Conservation (phyloP, 495 filamentous ascomycete species). For the Neurospora pannonica region DNA sequence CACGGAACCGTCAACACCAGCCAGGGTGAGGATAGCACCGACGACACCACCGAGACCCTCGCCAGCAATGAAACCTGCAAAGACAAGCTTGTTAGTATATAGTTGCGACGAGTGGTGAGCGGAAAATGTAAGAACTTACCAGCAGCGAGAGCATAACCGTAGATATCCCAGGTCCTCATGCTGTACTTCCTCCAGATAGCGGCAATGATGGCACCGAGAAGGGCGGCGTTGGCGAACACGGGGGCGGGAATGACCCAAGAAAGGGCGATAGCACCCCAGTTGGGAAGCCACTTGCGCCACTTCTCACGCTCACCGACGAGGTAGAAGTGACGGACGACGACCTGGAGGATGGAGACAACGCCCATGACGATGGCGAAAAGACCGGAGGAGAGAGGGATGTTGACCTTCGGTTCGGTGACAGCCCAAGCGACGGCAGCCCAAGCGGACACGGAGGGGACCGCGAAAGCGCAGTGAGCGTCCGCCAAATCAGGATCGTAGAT, state of each 20-base stretch:
- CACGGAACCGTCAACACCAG: conserved; percentile 34
- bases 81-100: too few species aligned
- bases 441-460: conserved; percentile 51
- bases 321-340: conserved; percentile 49
- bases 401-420: conserved; percentile 49
- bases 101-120: too few species aligned
- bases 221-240: conserved; percentile 39
- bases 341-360: conserved; percentile 38
- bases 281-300: conserved; percentile 51
- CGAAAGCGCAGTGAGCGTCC: conserved; percentile 41
- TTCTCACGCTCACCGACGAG: conserved; percentile 37
- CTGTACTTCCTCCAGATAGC: conserved; percentile 49
- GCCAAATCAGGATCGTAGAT: conserved; percentile 33
- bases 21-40: conserved; percentile 46
- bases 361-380: conserved; percentile 50
- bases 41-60: conserved; percentile 59
- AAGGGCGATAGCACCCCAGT: conserved; percentile 57
- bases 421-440: conserved; percentile 58
- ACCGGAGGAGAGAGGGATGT: conserved; percentile 45
- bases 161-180: conserved; percentile 46
- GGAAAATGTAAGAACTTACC: conserved; percentile 18
- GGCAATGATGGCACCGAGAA: conserved; percentile 49
- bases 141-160: conserved; percentile 57
- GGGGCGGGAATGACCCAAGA: conserved; percentile 47
- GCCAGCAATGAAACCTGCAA: conserved; percentile 45